Percentiles rank a stretch among this genome's conserved stretches.
Conservation (phyloP, 1,284 basidiomycete species). For the Moesziomyces antarcticus region DNA sequence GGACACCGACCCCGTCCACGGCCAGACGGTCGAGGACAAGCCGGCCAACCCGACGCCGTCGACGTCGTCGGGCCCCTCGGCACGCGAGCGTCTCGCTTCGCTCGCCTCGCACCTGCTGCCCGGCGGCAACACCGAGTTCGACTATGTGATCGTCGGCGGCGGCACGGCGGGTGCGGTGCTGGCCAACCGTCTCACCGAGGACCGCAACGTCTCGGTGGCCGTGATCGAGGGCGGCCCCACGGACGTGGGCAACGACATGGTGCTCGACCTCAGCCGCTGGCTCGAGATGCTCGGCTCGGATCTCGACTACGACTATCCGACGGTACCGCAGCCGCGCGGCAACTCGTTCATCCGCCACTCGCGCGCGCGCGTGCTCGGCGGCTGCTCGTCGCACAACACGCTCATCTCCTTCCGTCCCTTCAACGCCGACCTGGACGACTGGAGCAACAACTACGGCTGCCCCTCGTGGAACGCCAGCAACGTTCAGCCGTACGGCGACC, state of each 20-base stretch:
- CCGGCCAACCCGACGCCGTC: conserved; percentile 30
- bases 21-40: conserved; percentile 47
- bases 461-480: conserved; percentile 59
- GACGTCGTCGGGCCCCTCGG: conserved; percentile 26
- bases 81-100: conserved; percentile 55
- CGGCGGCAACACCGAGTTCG: conserved; percentile 59
- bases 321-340: conserved; percentile 65
- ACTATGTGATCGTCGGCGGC: conserved; percentile 68
- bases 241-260: conserved; percentile 64
- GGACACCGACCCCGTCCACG: conserved; percentile 54
- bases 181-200: conserved; percentile 67
- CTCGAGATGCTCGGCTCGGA: conserved; percentile 67
- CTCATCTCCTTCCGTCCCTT: conserved; percentile 68
- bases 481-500: conserved; percentile 67
- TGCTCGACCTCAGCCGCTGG: conserved; percentile 67
- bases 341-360: conserved; percentile 69
- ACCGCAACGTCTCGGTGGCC: conserved; percentile 63
- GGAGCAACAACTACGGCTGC: conserved; percentile 64
- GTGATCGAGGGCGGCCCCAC: conserved; percentile 68
- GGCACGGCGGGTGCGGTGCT: conserved; percentile 68
- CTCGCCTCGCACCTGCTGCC: conserved; percentile 63
- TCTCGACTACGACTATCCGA: conserved; percentile 67
- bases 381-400: conserved; percentile 68
- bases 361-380: conserved; percentile 66
- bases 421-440: conserved; percentile 67